These are phyloP conservation scores for Albophoma yamanashiensis DNA, from an alignment of 2,329 filamentous ascomycete genomes.

Conservation along the genomic window DNA sequence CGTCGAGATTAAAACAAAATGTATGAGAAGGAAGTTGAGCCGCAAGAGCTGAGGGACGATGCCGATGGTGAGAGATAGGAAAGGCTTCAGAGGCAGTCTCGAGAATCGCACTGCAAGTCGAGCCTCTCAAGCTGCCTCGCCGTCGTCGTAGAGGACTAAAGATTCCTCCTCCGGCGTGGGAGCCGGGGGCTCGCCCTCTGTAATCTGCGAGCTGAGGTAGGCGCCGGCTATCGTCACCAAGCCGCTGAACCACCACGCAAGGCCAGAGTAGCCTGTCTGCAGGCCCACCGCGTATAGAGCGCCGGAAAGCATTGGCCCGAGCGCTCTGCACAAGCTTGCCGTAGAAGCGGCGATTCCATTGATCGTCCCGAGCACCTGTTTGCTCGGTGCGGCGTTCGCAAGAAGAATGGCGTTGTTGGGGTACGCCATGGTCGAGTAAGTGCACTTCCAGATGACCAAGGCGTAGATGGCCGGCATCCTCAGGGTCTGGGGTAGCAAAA, in stretches of 20 bases:
- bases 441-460: slow-evolving; percentile 84
- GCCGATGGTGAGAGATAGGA: background rate
- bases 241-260: slow-evolving; percentile 89
- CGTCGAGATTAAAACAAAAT: background rate
- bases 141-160: slow-evolving; percentile 19
- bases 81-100: slow-evolving; percentile 1
- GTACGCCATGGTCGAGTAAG: slow-evolving; percentile 82
- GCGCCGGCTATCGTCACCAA: slow-evolving; percentile 66
- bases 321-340: slow-evolving; percentile 77
- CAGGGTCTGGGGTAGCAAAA: slow-evolving; percentile 63
- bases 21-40: background rate
- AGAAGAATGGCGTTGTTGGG: slow-evolving; percentile 83
- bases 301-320: slow-evolving; percentile 82
- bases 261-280: slow-evolving; percentile 68
- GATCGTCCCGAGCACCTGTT: slow-evolving; percentile 77
- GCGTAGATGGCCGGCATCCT: slow-evolving; percentile 67
- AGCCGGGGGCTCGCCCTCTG: slow-evolving; percentile 44
- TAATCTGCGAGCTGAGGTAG: slow-evolving; percentile 64
- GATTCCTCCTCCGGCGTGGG: slow-evolving; percentile 26
- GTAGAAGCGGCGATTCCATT: slow-evolving; percentile 89
- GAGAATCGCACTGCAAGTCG: background rate
- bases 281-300: slow-evolving; percentile 74
- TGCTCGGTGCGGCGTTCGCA: slow-evolving; percentile 77
- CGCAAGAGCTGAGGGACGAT: background rate
- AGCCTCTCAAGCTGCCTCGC: slow-evolving; percentile 16